Evolutionary conservation across 2,329 filamentous ascomycete genomes (phyloP).

Genomic region (Pseudogymnoascus sp.): DNA sequence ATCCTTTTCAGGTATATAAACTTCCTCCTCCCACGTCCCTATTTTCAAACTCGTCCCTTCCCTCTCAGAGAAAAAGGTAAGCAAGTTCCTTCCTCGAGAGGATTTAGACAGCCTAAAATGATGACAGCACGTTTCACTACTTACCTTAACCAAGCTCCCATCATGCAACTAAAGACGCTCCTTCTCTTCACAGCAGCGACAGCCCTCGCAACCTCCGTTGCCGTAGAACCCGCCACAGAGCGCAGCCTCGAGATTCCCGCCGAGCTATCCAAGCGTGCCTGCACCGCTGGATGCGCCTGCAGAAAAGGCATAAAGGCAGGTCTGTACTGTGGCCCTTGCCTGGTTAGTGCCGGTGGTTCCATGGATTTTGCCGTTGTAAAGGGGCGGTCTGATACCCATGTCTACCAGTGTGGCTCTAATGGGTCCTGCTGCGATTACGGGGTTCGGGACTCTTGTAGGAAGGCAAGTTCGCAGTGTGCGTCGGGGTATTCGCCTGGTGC

Average conservation of each 20-base stretch:
- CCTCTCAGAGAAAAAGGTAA: not conserved
- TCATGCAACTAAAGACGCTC: not conserved
- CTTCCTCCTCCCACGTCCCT: not conserved
- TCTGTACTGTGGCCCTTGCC: not conserved
- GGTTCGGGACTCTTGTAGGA: not conserved
- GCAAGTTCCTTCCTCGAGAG: too few relatives aligned
- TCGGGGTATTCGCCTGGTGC: too few relatives aligned
- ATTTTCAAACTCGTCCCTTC: not conserved
- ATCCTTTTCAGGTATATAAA: not conserved
- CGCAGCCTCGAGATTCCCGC: not conserved
- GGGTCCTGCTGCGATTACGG: not conserved
- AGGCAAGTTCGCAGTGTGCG: too few relatives aligned
- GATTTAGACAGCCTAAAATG: not conserved
- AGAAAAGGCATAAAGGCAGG: not conserved
- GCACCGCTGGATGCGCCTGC: not conserved
- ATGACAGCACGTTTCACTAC: not conserved
- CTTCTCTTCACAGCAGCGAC: not conserved
- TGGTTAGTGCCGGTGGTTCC: not conserved
- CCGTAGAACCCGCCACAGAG: not conserved
- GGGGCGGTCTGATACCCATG: not conserved
- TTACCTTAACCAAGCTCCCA: not conserved
- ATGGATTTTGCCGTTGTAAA: not conserved
- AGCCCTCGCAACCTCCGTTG: not conserved
- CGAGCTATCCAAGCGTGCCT: not conserved
- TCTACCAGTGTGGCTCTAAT: not conserved